Percentiles rank a stretch among this genome's conserved stretches.
Conservation (phyloP, 1,284 basidiomycete species). For the Cystobasidium slooffiae region DNA sequence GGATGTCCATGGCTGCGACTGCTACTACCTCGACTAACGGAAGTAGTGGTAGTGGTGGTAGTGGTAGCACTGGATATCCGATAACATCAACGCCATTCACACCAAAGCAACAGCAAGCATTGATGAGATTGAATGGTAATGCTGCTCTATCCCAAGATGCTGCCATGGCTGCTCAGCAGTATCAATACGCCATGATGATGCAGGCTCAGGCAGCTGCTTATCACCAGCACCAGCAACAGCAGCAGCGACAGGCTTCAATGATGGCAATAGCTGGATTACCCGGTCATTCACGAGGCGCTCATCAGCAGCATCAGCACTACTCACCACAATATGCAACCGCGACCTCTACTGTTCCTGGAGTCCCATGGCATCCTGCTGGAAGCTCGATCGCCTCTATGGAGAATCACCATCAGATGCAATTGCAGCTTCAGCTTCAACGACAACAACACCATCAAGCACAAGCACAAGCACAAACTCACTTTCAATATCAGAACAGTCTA, state of each 20-base stretch:
- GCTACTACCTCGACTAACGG: neutral
- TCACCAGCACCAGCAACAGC: neutral
- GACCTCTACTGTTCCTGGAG: no score
- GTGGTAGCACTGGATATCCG: no score
- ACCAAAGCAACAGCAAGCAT: neutral
- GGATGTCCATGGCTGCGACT: neutral
- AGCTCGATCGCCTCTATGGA: no score
- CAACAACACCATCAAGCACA: no score
- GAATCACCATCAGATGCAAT: no score
- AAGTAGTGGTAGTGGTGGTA: no score
- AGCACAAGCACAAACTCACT: no score
- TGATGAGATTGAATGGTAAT: neutral
- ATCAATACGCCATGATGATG: neutral
- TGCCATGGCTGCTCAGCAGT: neutral
- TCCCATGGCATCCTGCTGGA: no score
- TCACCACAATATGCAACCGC: neutral
- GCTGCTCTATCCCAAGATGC: neutral
- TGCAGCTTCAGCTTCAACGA: no score
- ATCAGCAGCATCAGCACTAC: neutral
- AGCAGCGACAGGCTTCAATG: neutral
- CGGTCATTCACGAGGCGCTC: neutral
- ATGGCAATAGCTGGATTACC: neutral
- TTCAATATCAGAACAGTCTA: no score
- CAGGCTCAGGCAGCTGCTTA: conserved; percentile 16
- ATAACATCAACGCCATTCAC: neutral